phyloP scores from a whole-genome alignment of 495 filamentous ascomycete genomes.

The Wilcoxina mikolae region DNA sequence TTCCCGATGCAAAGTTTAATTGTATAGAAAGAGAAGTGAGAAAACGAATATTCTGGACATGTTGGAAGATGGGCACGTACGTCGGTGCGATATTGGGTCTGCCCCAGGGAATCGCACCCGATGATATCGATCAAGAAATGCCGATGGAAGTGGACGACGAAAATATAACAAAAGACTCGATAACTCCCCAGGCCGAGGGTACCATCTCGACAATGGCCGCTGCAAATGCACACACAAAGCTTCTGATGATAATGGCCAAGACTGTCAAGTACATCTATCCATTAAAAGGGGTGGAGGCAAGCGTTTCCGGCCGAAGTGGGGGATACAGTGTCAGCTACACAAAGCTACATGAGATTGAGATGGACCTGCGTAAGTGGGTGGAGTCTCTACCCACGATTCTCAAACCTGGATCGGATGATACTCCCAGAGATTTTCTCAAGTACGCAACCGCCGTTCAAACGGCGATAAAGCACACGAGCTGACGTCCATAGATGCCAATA shows the following conservation, averaged over 20 bases:
- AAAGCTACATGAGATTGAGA: slow-evolving; percentile 78
- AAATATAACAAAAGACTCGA: slow-evolving; percentile 64
- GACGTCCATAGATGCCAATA: slow-evolving; percentile 55
- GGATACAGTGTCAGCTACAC: slow-evolving; percentile 75
- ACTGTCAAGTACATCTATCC: slow-evolving; percentile 85
- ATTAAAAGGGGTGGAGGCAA: slow-evolving; percentile 54
- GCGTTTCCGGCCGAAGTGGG: slow-evolving; percentile 31
- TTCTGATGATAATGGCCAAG: slow-evolving; percentile 67
- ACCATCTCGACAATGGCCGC: slow-evolving; percentile 61
- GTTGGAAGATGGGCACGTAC: slow-evolving; percentile 89
- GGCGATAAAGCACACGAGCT: slow-evolving; percentile 10
- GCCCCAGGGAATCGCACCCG: slow-evolving; percentile 66
- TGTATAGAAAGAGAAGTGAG: slow-evolving; percentile 74
- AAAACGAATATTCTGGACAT: slow-evolving; percentile 76
- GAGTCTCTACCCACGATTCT: slow-evolving; percentile 60
- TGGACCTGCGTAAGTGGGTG: slow-evolving; percentile 71
- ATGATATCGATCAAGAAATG: slow-evolving; percentile 83
- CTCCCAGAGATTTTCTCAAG: slow-evolving; percentile 58
- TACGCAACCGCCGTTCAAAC: slow-evolving; percentile 32
- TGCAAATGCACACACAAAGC: slow-evolving; percentile 66
- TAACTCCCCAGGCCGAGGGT: slow-evolving; percentile 60
- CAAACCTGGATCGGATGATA: slow-evolving; percentile 53
- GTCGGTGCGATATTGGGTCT: slow-evolving; percentile 79
- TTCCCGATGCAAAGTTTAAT: slow-evolving; percentile 53
- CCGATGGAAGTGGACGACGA: slow-evolving; percentile 81